Conservation (phyloP, 768 basidiomycete genomes). For the Tricholoma hemisulphureum region DNA sequence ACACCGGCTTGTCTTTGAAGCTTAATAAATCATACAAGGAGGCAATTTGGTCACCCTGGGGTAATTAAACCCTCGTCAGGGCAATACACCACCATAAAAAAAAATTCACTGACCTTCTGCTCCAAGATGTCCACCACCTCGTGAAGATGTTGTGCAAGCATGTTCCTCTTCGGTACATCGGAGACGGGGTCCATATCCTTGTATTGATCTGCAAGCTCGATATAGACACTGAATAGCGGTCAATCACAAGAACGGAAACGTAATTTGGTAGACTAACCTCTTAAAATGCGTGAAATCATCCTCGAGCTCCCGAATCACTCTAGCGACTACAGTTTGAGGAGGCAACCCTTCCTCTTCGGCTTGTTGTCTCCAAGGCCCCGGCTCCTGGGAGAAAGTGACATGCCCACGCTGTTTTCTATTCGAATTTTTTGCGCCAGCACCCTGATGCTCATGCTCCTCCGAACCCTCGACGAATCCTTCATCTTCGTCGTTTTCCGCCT, state of each 20-base stretch:
- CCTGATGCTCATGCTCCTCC: slow-evolving; percentile 33
- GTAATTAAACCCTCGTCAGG: slow-evolving; percentile 3
- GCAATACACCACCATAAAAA: background rate
- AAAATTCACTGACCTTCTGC: slow-evolving; percentile 62
- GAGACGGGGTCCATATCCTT: slow-evolving; percentile 83
- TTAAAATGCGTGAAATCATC: slow-evolving; percentile 96
- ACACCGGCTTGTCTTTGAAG: slow-evolving; percentile 65
- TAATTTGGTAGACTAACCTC: slow-evolving; percentile 53
- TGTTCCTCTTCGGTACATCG: slow-evolving; percentile 75
- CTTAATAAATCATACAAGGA: slow-evolving; percentile 79
- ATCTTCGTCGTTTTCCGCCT: slow-evolving; percentile 34
- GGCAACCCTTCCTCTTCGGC: slow-evolving; percentile 51
- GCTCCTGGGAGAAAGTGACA: slow-evolving; percentile 25
- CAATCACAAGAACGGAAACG: slow-evolving; percentile 5
- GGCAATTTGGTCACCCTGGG: slow-evolving; percentile 91
- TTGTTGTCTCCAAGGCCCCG: slow-evolving; percentile 27
- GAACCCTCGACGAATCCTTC: slow-evolving; percentile 49
- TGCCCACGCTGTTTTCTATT: slow-evolving; percentile 34
- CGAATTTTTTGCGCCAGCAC: slow-evolving; percentile 6
- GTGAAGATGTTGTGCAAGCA: slow-evolving; percentile 83
- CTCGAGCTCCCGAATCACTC: slow-evolving; percentile 85
- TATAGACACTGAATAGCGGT: slow-evolving; percentile 66
- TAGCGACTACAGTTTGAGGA: slow-evolving; percentile 82
- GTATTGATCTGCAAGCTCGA: slow-evolving; percentile 91
- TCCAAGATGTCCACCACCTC: slow-evolving; percentile 93